These are phyloP conservation scores for Coemansia sp. DNA, from an alignment of 192 early-diverging fungal species.

Conservation along the genomic window DNA sequence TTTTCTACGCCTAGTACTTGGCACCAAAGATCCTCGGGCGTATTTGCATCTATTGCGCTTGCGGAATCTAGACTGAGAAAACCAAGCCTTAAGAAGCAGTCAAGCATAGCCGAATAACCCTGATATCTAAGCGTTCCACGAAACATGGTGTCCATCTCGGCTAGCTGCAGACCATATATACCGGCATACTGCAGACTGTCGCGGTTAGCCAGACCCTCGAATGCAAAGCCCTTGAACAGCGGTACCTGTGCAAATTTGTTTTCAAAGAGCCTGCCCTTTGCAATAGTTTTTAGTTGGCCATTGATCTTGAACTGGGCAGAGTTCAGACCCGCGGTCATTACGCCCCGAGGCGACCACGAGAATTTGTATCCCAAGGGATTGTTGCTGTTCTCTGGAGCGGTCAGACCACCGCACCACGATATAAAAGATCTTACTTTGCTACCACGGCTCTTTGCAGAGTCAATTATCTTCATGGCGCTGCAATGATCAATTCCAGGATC, in stretches of 20 bases:
- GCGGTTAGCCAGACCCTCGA: conserved; percentile 95
- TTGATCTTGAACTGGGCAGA: conserved; percentile 78
- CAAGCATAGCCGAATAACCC: conserved; percentile 89
- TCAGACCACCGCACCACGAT: conserved; percentile 95
- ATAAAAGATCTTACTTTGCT: conserved; percentile 78
- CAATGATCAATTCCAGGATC: conserved; percentile 99
- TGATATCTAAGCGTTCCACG: conserved; percentile 91
- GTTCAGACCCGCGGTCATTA: conserved; percentile 87
- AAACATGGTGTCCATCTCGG: conserved; percentile 86
- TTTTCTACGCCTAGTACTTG: conserved; percentile 5
- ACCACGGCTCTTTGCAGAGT: conserved; percentile 76
- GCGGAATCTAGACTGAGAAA: conserved; percentile 63
- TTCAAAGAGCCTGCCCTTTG: conserved; percentile 67
- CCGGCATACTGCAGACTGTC: conserved; percentile 88
- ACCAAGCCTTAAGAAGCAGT: conserved; percentile 74
- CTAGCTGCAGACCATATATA: conserved; percentile 77
- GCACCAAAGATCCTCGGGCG: conserved; percentile 30
- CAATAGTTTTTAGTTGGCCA: conserved; percentile 65
- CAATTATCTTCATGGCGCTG: conserved; percentile 94
- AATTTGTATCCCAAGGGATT: conserved; percentile 96
- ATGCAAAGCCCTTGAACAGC: conserved; percentile 83
- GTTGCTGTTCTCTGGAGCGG: conserved; percentile 87
- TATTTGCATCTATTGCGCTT: conserved; percentile 16
- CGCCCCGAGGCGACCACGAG: conserved; percentile 90
- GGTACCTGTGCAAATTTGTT: conserved; percentile 70